Base-by-base conservation (phyloP, 192 early-diverging fungal species). In the Chytriomyces hyalinus region DNA sequence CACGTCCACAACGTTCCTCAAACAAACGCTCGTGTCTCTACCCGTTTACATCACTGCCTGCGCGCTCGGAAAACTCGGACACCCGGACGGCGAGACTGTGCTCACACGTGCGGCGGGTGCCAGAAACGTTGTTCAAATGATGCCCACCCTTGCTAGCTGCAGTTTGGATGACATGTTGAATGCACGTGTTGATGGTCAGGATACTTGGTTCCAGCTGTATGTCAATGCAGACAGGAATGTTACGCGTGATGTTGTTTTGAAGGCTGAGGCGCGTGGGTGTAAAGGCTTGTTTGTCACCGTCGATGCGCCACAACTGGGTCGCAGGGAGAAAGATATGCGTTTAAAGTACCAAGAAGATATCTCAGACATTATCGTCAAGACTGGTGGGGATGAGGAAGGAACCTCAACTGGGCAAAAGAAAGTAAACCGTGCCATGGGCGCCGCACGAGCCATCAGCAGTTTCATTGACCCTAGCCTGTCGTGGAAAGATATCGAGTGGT, bases 401-500 rank as follows among this genome's bases (percentile, higher is more conserved):
- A 36, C 36, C 3, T 4, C 36, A 2, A 36, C 3, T 36, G 36
- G 36, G 1, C 36, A 36, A 36, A 36, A 36, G 36, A 36, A 36
- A 4, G 79, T 86, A 43, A 76, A 77, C n/a, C 78, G 89, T n/a
- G 76, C 78, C 51, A 77, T 88, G 75, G 91, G 90, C 20, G 92
- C 90, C 17, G 90, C 92, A 4, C 72, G 86, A 49, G 91, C 92
- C 49, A 94, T 96, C 43, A 87, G 86, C 44, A 70, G 81, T 6
- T 94, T 94, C 77, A 96, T 96, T 62, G 97, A 99, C 82, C 85
- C 94, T 46, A 81, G 85, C 10, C 81, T 99, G 49, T 90, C 83
- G 70, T 99, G 97, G 97, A 85, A 87, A 9, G 96, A 97, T 79
- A 86, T 99, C 36, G 74, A 85, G 7, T 98, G 96, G 96, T 90